phyloP scores from a whole-genome alignment of 2,329 filamentous ascomycete genomes.

The Cytospora paraplurivora region DNA sequence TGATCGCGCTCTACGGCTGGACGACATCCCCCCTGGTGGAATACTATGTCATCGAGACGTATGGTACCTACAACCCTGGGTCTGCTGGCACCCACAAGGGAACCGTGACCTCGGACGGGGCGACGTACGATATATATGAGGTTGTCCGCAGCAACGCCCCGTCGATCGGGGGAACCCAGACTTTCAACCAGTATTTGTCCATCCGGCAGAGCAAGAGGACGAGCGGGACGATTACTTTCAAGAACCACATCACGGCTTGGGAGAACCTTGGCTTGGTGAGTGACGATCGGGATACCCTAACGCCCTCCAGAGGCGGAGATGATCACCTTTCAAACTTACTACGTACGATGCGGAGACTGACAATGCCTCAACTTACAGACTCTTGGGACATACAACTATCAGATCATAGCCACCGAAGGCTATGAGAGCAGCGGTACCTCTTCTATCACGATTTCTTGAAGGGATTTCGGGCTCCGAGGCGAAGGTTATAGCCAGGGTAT shows the following conservation, averaged over 20 bases:
- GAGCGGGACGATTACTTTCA: conserved; percentile 47
- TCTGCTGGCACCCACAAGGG: conserved; percentile 22
- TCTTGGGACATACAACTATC: conserved; percentile 47
- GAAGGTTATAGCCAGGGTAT: too few species aligned
- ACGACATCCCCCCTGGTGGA: conserved; percentile 38
- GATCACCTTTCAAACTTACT: neutral
- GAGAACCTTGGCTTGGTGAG: conserved; percentile 39
- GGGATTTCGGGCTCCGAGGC: neutral
- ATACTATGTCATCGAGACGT: conserved; percentile 36
- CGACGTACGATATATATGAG: conserved; percentile 32
- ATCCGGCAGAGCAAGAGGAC: conserved; percentile 47
- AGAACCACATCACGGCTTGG: conserved; percentile 52
- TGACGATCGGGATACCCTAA: neutral
- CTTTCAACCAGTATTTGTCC: conserved; percentile 48
- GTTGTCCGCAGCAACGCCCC: conserved; percentile 37
- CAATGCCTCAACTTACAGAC: conserved; percentile 30
- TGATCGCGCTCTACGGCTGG: conserved; percentile 37
- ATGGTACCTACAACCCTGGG: conserved; percentile 31
- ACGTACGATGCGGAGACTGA: neutral
- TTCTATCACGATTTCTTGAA: conserved; percentile 21
- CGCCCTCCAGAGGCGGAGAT: neutral
- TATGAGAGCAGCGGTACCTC: conserved; percentile 42
- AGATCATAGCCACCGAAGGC: conserved; percentile 49
- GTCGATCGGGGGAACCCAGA: conserved; percentile 43
- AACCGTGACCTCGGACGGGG: conserved; percentile 31